Conservation (phyloP, 2,329 filamentous ascomycete genomes). For the Huntiella omanensis region DNA sequence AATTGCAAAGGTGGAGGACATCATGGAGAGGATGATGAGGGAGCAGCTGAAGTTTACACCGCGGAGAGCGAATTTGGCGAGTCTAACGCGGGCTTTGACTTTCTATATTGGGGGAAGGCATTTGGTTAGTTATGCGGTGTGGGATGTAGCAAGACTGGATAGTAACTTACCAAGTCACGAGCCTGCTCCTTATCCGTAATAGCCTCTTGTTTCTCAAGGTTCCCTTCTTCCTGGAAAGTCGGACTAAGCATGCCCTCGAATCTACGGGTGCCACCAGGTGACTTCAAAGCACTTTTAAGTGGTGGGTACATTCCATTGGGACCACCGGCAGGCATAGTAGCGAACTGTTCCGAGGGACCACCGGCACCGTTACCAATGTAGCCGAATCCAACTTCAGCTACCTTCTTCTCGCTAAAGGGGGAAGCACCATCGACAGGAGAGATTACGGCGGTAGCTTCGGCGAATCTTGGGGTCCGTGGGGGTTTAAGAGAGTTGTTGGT, state of each 20-base stretch:
- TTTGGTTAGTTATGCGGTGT: slow-evolving; percentile 19
- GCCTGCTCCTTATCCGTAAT: slow-evolving; percentile 72
- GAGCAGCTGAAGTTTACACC: slow-evolving; percentile 94
- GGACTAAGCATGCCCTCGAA: slow-evolving; percentile 69
- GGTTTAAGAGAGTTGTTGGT: slow-evolving; percentile 41
- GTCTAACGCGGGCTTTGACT: slow-evolving; percentile 75
- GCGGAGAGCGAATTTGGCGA: slow-evolving; percentile 90
- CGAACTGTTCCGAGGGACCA: slow-evolving; percentile 23
- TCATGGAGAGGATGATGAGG: slow-evolving; percentile 80
- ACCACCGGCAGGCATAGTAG: background rate
- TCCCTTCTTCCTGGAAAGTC: slow-evolving; percentile 74
- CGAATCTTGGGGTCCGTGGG: slow-evolving; percentile 59
- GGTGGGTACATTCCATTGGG: slow-evolving; percentile 33
- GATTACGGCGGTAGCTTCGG: slow-evolving; percentile 61
- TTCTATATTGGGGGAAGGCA: slow-evolving; percentile 37
- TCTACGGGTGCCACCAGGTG: slow-evolving; percentile 60
- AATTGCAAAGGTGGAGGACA: slow-evolving; percentile 73
- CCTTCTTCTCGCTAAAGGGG: slow-evolving; percentile 44
- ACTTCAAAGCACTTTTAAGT: slow-evolving; percentile 77
- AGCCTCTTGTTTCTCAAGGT: slow-evolving; percentile 68
- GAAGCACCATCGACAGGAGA: slow-evolving; percentile 48
- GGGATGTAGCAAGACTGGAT: background rate
- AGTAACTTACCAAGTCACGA: slow-evolving; percentile 58
- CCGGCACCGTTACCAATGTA: slow-evolving; percentile 52
- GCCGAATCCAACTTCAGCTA: slow-evolving; percentile 80